These are phyloP conservation scores for Licmophora abbreviata DNA, from an alignment of 108 stramenopile species.

Conservation along the genomic window DNA sequence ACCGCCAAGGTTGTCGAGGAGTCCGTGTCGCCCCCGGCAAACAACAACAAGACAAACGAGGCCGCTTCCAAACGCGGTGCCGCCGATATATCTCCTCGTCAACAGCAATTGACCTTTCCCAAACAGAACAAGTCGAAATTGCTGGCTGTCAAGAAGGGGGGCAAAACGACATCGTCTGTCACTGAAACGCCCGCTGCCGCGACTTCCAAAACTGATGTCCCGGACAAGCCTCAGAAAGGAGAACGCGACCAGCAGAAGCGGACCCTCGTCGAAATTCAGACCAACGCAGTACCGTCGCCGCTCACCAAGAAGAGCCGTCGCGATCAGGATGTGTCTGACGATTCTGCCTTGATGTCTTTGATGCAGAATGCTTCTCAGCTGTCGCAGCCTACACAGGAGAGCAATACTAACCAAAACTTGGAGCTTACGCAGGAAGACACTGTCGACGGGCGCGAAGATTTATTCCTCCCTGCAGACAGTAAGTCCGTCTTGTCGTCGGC, in stretches of 20 bases:
- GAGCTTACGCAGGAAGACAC: too few species aligned
- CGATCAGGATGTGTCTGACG: neutral
- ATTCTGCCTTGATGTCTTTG: neutral
- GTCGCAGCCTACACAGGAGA: too few species aligned
- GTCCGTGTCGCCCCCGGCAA: constrained; percentile 18
- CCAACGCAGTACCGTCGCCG: neutral
- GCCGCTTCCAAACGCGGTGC: neutral
- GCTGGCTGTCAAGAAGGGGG: too few species aligned
- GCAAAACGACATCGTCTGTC: neutral
- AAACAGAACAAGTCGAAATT: neutral
- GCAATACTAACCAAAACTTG: too few species aligned
- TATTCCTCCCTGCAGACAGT: too few species aligned
- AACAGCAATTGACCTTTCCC: constrained; percentile 17
- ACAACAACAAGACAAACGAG: neutral
- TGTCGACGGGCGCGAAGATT: too few species aligned
- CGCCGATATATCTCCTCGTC: constrained; percentile 12
- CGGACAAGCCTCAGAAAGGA: too few species aligned
- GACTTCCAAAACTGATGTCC: too few species aligned
- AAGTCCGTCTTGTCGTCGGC: too few species aligned
- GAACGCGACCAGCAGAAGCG: constrained; percentile 1
- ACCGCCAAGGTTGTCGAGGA: constrained; percentile 4
- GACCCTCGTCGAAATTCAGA: constrained; percentile 5
- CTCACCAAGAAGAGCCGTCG: constrained; percentile 7
- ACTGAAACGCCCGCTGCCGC: neutral
- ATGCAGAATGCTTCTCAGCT: neutral